A percentile compares a stretch with the other conserved stretches of the same genome.
phyloP scores from a whole-genome alignment of 495 filamentous ascomycete genomes.

The Cenococcum geophilum region DNA sequence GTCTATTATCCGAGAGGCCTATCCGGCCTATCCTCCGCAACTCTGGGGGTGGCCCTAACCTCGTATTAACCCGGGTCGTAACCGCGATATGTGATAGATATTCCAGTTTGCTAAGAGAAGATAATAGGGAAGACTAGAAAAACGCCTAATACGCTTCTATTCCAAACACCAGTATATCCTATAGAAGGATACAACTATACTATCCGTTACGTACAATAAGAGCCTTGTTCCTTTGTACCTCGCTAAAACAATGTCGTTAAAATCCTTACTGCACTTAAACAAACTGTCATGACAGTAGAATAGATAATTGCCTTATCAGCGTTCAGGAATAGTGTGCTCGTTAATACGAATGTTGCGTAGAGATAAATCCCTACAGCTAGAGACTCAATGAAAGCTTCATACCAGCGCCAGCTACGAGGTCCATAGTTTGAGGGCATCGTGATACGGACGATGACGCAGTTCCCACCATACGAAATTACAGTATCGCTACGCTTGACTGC shows the following conservation, averaged over 20 bases:
- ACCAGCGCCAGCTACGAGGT: conserved; percentile 3
- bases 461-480: not conserved
- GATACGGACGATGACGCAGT: conserved; percentile 1
- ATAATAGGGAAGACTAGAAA: no score
- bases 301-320: conserved; percentile 9
- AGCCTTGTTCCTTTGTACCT: no score
- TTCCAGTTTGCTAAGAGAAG: no score
- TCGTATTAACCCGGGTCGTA: no score
- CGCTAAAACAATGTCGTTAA: conserved; percentile 7
- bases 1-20: no score
- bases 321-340: conserved; percentile 7
- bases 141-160: no score
- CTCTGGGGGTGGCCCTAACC: no score
- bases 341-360: conserved; percentile 13
- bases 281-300: conserved; percentile 11
- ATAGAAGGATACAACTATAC: no score
- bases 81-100: no score
- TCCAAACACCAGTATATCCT: no score
- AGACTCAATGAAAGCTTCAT: conserved; percentile 10
- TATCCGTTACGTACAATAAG: no score
- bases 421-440: conserved; percentile 10
- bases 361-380: conserved; percentile 9
- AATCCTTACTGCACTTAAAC: conserved; percentile 9
- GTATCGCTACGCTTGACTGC: conserved; percentile 3
- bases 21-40: no score